Evolutionary conservation across 306 rosid species (phyloP), one percentile per base, ranked within the genome.

Genomic region (Quillaja saponaria): DNA sequence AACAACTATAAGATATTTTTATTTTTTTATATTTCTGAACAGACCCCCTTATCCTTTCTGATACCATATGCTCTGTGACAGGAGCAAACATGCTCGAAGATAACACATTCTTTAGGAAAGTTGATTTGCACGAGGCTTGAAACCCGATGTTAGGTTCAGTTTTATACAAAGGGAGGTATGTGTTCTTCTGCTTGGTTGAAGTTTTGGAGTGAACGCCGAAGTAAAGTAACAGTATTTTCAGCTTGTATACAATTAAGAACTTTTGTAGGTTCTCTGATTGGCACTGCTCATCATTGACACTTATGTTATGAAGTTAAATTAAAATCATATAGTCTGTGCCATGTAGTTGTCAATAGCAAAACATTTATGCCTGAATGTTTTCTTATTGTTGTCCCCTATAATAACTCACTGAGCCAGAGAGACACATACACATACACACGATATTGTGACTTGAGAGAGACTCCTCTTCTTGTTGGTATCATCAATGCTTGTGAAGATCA

Each of bases 1-100:
- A 41, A 54, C 48, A 69, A 48, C 34, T 49, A 66, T 51, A 19
- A 48, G 35, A 25, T 25, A 25, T 25, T 25, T 25, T 2, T 1
- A 25, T 25, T 25, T 25, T 25, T 25, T 25, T 4, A n/a, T n/a
- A n/a, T n/a, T 55, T 14, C 34, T 6, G 38, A 37, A 14, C 21
- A 55, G 19, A 9, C 34, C 42, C 42, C 40, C 64, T 64, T 16
- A 25, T 13, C 49, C 49, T 34, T 37, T 10, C 47, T 63, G 38
- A 49, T 63, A 11, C 4, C 31, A 25, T 25, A 25, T 25, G 31
- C 31, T 25, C 48, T 45, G 58, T 37, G 60, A 34, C 51, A 46
- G 61, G 40, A 68, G n/a, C 50, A 42, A 21, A 39, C 47, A 21
- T 47, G 61, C 45, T 40, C 46, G 73, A 45, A 60, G 71, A 51